Evolutionary conservation across 169 alveolate species (phyloP), one percentile per base, ranked within the genome.

Genomic region (Plasmodium vivax): DNA sequence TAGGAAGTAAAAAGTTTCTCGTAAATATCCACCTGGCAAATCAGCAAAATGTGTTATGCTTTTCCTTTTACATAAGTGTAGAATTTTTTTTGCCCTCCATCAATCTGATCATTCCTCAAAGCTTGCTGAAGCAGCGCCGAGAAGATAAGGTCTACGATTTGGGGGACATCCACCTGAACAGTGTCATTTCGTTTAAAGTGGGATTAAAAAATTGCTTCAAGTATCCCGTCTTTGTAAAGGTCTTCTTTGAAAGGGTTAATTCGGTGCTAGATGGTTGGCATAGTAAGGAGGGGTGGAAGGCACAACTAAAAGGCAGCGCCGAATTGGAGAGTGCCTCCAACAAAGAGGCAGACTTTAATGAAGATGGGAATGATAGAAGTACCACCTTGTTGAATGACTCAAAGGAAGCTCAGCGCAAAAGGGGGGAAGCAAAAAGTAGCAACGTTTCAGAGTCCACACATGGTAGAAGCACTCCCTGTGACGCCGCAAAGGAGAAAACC

Each of bases 51-150:
- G 7, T 23, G 36, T 80, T 90, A 41, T 90, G 94, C 54, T 90
- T 80, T 80, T 80, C 91, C 51, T 90, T 90, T 68, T 90, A 90
- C 73, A 90, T 90, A 68, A 90, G 47, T 80, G 90, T 90, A 10
- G 90, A 90, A 62, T 90, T 90, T 81, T 90, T 45, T 90, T 90
- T 90, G 51, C 94, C 94, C 14, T 79, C 91, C 73, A 81, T 80
- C 58, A 80, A 90, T 62, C 34, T 90, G 41, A 90, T 56, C 10
- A 19, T 90, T 1, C 91, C 83, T 68, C 82, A 19, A 7, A 58
- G 83, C 30, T 79, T 90, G 27, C 38, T 80, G 34, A 75, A 51
- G 23, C 94, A 16, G 73, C 74, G 45, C 9, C 45, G 75, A 62
- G 77, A 79, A 32, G 83, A 79, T 32, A 79, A 90, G 32, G 38